Evolutionary conservation across 2,329 filamentous ascomycete species (phyloP).

Genomic region (Graphium sp.): DNA sequence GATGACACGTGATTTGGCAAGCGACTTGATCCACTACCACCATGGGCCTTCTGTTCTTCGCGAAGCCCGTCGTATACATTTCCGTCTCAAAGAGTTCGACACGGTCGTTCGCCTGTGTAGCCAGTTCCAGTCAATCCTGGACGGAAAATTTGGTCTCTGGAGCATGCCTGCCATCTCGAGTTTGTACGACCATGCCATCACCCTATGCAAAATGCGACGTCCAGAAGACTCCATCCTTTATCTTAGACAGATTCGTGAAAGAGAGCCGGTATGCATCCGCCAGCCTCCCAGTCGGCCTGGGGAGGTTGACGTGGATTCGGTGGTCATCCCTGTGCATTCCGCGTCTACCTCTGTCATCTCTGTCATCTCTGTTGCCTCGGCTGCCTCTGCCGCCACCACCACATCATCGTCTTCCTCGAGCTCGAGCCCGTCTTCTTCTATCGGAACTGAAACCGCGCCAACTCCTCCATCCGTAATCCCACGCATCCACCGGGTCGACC

Average conservation of each 20-base stretch:
- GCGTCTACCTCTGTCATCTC: too few relatives aligned
- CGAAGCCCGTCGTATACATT: constrained; percentile 1
- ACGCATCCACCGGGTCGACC: too few relatives aligned
- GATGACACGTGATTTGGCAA: background rate
- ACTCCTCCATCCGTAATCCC: too few relatives aligned
- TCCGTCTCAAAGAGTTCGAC: background rate
- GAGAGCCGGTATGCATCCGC: background rate
- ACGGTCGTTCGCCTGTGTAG: constrained; percentile 1
- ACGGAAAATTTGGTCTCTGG: background rate
- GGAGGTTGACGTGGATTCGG: constrained; percentile 1
- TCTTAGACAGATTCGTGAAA: background rate
- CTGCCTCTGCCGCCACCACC: too few relatives aligned
- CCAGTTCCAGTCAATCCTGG: constrained; percentile 1
- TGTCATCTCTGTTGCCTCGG: too few relatives aligned
- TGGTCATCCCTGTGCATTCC: too few relatives aligned
- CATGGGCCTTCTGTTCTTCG: constrained; percentile 2
- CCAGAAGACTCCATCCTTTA: background rate
- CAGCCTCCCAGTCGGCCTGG: background rate
- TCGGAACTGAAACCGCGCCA: too few relatives aligned
- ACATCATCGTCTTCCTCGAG: too few relatives aligned
- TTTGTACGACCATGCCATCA: constrained; percentile 1
- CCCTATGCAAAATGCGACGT: constrained; percentile 1
- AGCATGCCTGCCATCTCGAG: constrained; percentile 1
- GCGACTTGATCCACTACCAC: constrained; percentile 3
- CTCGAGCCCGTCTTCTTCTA: too few relatives aligned